Evolutionary conservation across 106 monocot genomes (phyloP).

Genomic region (Dendrobium catenatum): DNA sequence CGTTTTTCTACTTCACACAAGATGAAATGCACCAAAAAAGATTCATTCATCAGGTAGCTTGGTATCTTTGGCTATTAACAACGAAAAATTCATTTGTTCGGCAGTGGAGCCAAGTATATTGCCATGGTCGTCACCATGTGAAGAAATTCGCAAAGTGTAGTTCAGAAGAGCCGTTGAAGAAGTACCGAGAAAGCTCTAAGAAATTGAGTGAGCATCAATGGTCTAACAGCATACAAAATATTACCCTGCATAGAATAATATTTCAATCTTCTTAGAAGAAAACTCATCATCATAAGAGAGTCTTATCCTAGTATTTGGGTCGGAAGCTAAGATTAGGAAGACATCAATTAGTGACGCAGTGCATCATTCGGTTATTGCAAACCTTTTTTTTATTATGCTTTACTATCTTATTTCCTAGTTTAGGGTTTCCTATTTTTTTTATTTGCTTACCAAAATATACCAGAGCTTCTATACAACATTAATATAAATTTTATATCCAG

Average conservation of each 20-base stretch:
- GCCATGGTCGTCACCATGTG: constrained; percentile 89
- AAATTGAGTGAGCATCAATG: constrained; percentile 71
- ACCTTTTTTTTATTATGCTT: too few species aligned
- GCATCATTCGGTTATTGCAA: too few species aligned
- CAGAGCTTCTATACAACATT: too few species aligned
- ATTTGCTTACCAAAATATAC: too few species aligned
- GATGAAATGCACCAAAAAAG: constrained; percentile 59
- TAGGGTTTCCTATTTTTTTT: too few species aligned
- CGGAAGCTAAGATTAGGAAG: neutral
- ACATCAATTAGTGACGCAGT: too few species aligned
- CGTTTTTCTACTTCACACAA: neutral
- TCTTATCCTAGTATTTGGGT: too few species aligned
- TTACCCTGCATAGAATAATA: constrained; percentile 49
- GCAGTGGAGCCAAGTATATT: constrained; percentile 49
- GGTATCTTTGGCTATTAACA: constrained; percentile 68
- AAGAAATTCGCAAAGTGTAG: constrained; percentile 88
- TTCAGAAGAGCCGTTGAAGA: constrained; percentile 65
- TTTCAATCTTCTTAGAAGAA: neutral
- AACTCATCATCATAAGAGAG: neutral
- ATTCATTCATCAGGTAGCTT: constrained; percentile 60
- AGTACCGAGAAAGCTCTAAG: constrained; percentile 76
- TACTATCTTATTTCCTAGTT: too few species aligned
- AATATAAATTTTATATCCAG: too few species aligned
- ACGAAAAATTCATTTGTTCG: constrained; percentile 77
- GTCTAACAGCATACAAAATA: constrained; percentile 39